Evolutionary conservation across 2,329 filamentous ascomycete genomes (phyloP), one percentile per base, ranked within the genome.

Genomic region (Tolypocladium endophyticum): DNA sequence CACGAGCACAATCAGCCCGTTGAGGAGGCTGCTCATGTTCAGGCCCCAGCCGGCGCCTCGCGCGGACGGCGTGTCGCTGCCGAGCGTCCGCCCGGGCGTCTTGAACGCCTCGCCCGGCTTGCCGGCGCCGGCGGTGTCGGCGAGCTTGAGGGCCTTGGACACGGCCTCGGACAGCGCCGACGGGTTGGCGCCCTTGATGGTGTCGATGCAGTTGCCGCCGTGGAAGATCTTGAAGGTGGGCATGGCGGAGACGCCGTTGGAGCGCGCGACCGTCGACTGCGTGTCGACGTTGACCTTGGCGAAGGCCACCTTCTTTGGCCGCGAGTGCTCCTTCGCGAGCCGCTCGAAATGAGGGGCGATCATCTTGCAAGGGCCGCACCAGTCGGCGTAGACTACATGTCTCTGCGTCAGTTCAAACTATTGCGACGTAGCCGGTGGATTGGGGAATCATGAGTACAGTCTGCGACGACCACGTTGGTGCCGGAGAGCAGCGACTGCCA

Each of bases 191-290:
- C 94, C 94, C 69, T 84, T 82, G 70, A 96, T 86, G 38, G 88
- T 92, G 65, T 90, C 83, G 70, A 89, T 81, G 68, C 87, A 84
- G 64, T 82, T 79, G 67, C 87, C 87, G 70, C 84, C 85, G 76
- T 90, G 88, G 80, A 91, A 92, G 74, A 97, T 86, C 72, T 97
- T 84, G 76, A 99, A 97, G 58, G 94, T 97, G 7, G 94, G 94
- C 86, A 96, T 92, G 64, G 91, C 90, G 68, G 86, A 85, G 71
- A 97, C 87, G 67, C 85, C 83, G 77, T 96, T 90, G 65, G 86
- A 80, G 69, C 86, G 81, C 16, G 92, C 85, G 64, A 97, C 87
- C 60, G 88, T 84, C 65, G 86, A 81, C 73, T 96, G 91, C 66
- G 81, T 80, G 70, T 97, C 92, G 70, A 92, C 90, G 78, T 97